Evolutionary conservation across 805 yeast genomes (phyloP).

Genomic region (Zygosaccharomyces lentus): DNA sequence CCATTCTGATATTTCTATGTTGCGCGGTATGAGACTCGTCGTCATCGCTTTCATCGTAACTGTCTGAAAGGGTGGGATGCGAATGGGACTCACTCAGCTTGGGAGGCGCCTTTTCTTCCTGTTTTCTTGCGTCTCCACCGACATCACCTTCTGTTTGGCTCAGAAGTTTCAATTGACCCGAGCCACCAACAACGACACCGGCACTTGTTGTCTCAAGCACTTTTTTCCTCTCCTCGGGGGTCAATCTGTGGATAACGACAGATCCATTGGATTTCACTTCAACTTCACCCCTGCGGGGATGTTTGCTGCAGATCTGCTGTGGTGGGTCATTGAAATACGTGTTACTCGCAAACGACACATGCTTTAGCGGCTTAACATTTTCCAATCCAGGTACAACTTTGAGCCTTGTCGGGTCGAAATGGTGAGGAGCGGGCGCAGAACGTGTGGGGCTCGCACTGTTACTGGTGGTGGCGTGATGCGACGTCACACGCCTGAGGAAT

Average conservation of each 20-base stretch:
- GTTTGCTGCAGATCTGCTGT: constrained; percentile 79
- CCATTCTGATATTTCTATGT: constrained; percentile 32
- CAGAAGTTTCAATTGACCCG: constrained; percentile 56
- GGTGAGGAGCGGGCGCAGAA: constrained; percentile 13
- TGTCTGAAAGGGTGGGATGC: not conserved
- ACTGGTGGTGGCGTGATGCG: constrained; percentile 20
- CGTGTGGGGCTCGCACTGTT: constrained; percentile 8
- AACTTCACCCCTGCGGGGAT: constrained; percentile 80
- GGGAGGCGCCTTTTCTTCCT: constrained; percentile 23
- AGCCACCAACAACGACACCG: constrained; percentile 76
- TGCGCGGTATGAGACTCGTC: constrained; percentile 19
- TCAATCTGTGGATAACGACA: constrained; percentile 49
- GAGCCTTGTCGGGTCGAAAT: constrained; percentile 24
- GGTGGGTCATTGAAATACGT: constrained; percentile 81
- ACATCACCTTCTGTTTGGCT: constrained; percentile 10
- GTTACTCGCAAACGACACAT: constrained; percentile 74
- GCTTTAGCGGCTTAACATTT: constrained; percentile 42
- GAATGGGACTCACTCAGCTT: constrained; percentile 10
- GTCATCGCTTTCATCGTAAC: constrained; percentile 14
- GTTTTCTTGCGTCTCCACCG: constrained; percentile 15
- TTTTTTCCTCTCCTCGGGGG: constrained; percentile 50
- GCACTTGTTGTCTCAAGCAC: constrained; percentile 46
- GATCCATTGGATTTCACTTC: constrained; percentile 54
- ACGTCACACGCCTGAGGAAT: constrained; percentile 32
- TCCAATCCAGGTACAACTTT: constrained; percentile 40